These are phyloP conservation scores for Malassezia arunalokei DNA, from an alignment of 1,284 basidiomycete species.

Conservation along the genomic window DNA sequence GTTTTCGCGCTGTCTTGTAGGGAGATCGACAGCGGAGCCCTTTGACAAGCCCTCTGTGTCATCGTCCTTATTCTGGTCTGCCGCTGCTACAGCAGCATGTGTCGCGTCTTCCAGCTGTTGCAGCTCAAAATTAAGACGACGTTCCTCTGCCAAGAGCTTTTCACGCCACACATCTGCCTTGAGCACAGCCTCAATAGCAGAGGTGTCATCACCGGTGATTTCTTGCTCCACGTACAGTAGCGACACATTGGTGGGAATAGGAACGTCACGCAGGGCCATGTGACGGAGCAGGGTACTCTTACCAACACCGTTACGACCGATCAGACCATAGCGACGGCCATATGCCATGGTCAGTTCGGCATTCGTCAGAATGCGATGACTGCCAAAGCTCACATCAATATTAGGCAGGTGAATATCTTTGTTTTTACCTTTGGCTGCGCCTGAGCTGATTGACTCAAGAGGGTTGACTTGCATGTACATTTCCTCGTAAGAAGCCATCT, in stretches of 20 bases:
- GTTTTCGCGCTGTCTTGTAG: constrained; percentile 44
- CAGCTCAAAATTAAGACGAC: constrained; percentile 30
- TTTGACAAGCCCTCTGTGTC: constrained; percentile 17
- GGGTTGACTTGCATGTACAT: constrained; percentile 99
- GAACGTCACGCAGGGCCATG: constrained; percentile 87
- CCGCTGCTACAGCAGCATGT: constrained; percentile 20
- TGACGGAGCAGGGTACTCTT: constrained; percentile 88
- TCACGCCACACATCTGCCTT: constrained; percentile 51
- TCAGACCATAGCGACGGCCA: constrained; percentile 49
- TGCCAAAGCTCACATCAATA: constrained; percentile 63
- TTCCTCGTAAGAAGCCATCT: constrained; percentile 90
- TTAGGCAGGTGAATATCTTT: constrained; percentile 81
- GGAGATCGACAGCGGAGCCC: constrained; percentile 39
- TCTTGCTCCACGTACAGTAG: constrained; percentile 98
- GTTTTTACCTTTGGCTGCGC: constrained; percentile 57
- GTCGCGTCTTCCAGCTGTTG: constrained; percentile 35
- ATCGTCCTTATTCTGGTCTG: constrained; percentile 8
- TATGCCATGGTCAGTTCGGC: constrained; percentile 27
- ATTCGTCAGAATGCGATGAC: constrained; percentile 77
- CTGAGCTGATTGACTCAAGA: constrained; percentile 59
- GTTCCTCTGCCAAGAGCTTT: constrained; percentile 36
- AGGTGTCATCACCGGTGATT: constrained; percentile 69
- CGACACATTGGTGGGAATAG: constrained; percentile 66
- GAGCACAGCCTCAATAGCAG: constrained; percentile 81
- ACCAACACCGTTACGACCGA: constrained; percentile 69